Conservation (phyloP, 768 basidiomycete species). For the Crassisporium funariophilum region DNA sequence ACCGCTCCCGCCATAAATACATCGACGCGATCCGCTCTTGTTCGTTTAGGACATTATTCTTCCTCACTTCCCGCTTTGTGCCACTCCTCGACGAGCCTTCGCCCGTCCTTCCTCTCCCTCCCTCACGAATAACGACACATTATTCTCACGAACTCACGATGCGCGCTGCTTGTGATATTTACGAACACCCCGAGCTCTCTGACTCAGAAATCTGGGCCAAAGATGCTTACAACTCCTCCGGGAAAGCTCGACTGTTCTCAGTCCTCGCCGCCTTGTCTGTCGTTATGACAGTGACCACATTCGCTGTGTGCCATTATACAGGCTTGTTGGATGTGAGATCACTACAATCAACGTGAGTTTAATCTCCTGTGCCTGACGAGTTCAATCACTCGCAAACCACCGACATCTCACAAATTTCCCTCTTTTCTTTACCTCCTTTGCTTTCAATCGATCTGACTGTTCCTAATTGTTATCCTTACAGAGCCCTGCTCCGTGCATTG, state of each 20-base stretch:
- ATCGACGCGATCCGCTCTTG: no score
- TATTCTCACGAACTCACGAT: constrained; percentile 26
- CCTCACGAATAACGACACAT: not conserved
- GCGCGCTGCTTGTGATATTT: constrained; percentile 39
- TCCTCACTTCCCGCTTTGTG: not conserved
- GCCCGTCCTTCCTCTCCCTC: not conserved
- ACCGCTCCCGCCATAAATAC: no score
- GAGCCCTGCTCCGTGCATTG: no score
- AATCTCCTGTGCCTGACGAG: constrained; percentile 1
- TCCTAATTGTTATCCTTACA: no score
- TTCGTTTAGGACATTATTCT: not conserved
- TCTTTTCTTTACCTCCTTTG: no score
- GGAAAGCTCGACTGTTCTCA: constrained; percentile 24
- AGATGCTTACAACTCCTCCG: constrained; percentile 26
- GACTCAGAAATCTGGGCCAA: constrained; percentile 41
- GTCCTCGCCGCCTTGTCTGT: constrained; percentile 35
- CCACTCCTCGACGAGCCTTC: not conserved
- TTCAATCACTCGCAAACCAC: no score
- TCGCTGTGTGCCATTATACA: constrained; percentile 35
- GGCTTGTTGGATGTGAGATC: constrained; percentile 21
- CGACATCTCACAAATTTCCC: no score
- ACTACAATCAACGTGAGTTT: constrained; percentile 29
- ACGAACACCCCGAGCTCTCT: constrained; percentile 41
- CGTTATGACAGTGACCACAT: constrained; percentile 29
- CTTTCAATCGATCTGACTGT: no score